Evolutionary conservation across 768 basidiomycete genomes (phyloP).

Genomic region (Rickenella mellea): DNA sequence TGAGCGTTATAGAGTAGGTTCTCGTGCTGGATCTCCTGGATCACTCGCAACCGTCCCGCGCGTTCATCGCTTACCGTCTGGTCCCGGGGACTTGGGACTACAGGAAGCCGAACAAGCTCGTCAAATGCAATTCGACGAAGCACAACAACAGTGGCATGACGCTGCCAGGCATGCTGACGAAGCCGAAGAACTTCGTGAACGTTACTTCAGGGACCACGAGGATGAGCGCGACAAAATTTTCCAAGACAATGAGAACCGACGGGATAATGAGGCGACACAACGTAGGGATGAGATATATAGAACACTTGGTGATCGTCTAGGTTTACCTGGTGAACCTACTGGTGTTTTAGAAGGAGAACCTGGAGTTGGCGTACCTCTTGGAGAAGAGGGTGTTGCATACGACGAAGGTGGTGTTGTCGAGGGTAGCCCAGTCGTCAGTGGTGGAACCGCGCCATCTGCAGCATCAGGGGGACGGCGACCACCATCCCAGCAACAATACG

Average conservation of each 20-base stretch:
- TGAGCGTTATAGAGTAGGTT: too few species aligned
- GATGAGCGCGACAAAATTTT: constrained; percentile 56
- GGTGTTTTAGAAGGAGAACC: background rate
- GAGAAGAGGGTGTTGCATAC: background rate
- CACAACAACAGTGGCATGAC: constrained; percentile 40
- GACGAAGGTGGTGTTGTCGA: too few species aligned
- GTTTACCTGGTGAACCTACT: constrained; percentile 5
- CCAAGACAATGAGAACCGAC: constrained; percentile 44
- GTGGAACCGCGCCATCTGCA: too few species aligned
- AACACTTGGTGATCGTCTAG: constrained; percentile 14
- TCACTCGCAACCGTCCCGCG: constrained; percentile 1
- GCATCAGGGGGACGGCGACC: too few species aligned
- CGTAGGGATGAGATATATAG: constrained; percentile 35
- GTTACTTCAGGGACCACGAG: constrained; percentile 55
- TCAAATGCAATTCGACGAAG: constrained; percentile 46
- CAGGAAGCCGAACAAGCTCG: constrained; percentile 39
- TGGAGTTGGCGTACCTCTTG: constrained; percentile 1
- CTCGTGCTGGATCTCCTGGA: background rate
- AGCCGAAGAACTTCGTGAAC: constrained; percentile 56
- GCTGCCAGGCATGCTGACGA: constrained; percentile 41
- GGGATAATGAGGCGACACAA: constrained; percentile 46
- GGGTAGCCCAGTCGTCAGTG: too few species aligned
- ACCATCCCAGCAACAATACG: too few species aligned
- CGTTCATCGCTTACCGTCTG: constrained; percentile 7
- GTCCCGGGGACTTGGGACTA: constrained; percentile 19